These are phyloP conservation scores for Pistacia atlantica DNA, from an alignment of 345 rosid genomes.

Conservation along the genomic window DNA sequence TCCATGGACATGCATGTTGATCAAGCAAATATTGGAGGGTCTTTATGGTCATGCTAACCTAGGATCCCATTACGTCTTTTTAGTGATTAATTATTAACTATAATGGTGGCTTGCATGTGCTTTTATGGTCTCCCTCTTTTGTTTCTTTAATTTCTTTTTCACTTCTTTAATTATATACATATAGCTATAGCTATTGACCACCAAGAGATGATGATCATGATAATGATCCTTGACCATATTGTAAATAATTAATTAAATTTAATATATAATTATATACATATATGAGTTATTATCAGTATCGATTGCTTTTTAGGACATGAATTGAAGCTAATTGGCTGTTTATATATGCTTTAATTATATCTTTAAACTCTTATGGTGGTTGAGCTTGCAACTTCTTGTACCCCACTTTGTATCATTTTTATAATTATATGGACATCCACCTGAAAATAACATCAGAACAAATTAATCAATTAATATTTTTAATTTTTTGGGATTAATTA, in stretches of 20 bases:
- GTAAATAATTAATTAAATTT: conserved; percentile 7
- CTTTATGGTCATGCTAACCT: conserved; percentile 44
- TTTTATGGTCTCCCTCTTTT: conserved; percentile 9
- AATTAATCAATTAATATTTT: not conserved
- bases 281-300: not conserved
- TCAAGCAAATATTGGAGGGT: conserved; percentile 36
- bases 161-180: too few relatives aligned
- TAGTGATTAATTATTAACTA: not conserved
- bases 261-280: not conserved
- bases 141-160: not conserved
- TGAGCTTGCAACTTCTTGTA: not conserved
- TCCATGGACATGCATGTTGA: conserved; percentile 37
- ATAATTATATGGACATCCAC: not conserved
- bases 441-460: conserved; percentile 14
- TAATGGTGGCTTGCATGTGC: conserved; percentile 13
- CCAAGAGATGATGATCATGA: not conserved
- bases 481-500: not conserved
- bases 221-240: conserved; percentile 11
- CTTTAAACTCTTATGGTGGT: not conserved
- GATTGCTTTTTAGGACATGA: too few relatives aligned
- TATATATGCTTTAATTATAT: not conserved
- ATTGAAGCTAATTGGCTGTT: not conserved
- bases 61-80: not conserved
- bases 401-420: not conserved
- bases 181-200: not conserved